Base-by-base conservation (phyloP, 2,329 filamentous ascomycete species). In the Phaeosphaeriaceae sp. region DNA sequence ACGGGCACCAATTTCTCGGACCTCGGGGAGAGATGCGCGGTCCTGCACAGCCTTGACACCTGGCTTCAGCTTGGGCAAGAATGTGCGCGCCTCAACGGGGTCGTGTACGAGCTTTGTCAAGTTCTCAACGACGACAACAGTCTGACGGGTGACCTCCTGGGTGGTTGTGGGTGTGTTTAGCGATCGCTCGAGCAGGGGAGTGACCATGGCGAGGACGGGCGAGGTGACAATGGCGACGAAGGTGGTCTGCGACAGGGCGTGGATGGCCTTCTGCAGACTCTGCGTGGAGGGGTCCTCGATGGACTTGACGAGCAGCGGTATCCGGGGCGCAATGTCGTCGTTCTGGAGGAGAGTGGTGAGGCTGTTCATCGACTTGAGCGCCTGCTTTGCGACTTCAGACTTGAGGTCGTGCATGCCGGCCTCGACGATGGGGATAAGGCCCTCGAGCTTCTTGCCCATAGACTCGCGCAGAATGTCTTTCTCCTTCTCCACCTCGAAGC, bases 51-150 rank as follows among this genome's bases (percentile, higher is more conserved):
- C 86, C 83, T 97, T 93, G 49, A 99, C 91, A 86, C 95, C 95
- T 46, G 95, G 95, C 74, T 92, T 91, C 53, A 99, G 85, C 81
- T 97, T 97, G 52, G 95, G 95, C 76, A 99, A 81, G 85, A 99
- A 99, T 56, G 92, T 92, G 66, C 95, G 88, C 32, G 95, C 95
- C 83, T 99, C 95, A 60, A 97, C 88, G 15, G 95, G 95, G 77
- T 92, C 94, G 79, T 99, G 95, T 26, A 99, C 95, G 30, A 99
- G 88, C 83, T 97, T 98, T 61, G 95, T 99, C 82, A 99, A 84
- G 82, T 99, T 99, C 82, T 99, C 95, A 21, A 95, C 91, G 52
- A 99, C 96, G 55, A 99, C 93, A 28, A 97, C 93, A 2, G 95
- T 97, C 81, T 97, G 94, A 61, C 95, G 91, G 56, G 97, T 85